phyloP scores from a whole-genome alignment of 2,329 filamentous ascomycete species.

The Mollisia scopiformis region DNA sequence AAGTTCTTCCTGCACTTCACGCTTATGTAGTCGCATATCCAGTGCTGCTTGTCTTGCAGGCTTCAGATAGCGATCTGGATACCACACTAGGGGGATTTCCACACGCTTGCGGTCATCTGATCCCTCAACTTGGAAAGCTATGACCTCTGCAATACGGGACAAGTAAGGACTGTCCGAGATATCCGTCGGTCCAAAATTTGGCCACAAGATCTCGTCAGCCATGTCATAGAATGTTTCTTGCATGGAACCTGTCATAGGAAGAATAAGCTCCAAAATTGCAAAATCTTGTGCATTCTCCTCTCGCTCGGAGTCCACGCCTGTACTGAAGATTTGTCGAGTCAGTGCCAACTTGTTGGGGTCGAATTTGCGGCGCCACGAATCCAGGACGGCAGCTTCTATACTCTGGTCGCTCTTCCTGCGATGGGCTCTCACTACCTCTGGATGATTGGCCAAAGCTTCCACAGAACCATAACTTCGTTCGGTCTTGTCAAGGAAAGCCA shows the following conservation, averaged over 20 bases:
- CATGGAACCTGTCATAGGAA: slow-evolving; percentile 29
- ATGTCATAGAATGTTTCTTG: slow-evolving; percentile 38
- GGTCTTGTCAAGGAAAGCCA: slow-evolving; percentile 65
- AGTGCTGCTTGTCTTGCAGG: slow-evolving; percentile 48
- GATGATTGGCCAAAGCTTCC: slow-evolving; percentile 45
- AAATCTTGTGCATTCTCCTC: slow-evolving; percentile 28
- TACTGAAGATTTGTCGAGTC: slow-evolving; percentile 32
- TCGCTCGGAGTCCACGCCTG: slow-evolving; percentile 25
- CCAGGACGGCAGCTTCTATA: slow-evolving; percentile 31
- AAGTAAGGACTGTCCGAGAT: slow-evolving; percentile 33
- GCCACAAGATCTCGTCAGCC: slow-evolving; percentile 37
- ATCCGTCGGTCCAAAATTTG: slow-evolving; percentile 18
- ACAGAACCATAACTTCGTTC: slow-evolving; percentile 62
- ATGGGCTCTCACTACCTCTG: slow-evolving; percentile 24
- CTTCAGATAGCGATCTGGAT: slow-evolving; percentile 56
- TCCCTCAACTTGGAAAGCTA: slow-evolving; percentile 49
- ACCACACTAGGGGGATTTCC: slow-evolving; percentile 55
- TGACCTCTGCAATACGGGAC: slow-evolving; percentile 48
- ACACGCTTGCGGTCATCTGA: slow-evolving; percentile 46
- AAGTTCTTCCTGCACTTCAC: slow-evolving; percentile 32
- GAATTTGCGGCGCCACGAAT: slow-evolving; percentile 26
- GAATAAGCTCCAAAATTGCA: slow-evolving; percentile 33
- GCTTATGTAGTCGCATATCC: slow-evolving; percentile 42
- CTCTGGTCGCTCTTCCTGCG: slow-evolving; percentile 16
- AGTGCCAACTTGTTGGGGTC: slow-evolving; percentile 16